Base-by-base conservation (phyloP, 73 alveolate species). In the Blepharisma japonicum region DNA sequence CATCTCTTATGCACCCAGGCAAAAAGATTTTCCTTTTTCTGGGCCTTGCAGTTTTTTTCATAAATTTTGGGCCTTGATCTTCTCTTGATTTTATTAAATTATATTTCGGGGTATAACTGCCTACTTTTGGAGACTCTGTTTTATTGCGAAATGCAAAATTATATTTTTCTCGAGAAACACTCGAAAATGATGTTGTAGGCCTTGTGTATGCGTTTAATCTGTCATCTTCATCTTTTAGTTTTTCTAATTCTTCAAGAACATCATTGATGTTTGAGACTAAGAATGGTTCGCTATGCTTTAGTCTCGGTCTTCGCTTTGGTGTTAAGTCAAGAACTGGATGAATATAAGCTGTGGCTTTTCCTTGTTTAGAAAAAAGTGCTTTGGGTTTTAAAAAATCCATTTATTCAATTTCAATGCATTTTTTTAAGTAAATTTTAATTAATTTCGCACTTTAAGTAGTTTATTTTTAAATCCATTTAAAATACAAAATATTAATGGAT, bases 281-380 rank as follows among this genome's bases (percentile, higher is more conserved):
- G 74, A 14, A 20, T 61, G 74, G 74, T 4, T 61, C 74, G 74
- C 14, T 25, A 14, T 14, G 39, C 4, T 61, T 61, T 61, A 61
- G 74, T 61, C 18, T 61, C 2, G 74, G 74, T 2, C 74, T 14
- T 0, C 47, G 14, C 23, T 61, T 61, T 20, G 38, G 14, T 1
- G 47, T 39, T 8, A 14, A 9, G 74, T 14, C 14, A 5, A 61
- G 74, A 9, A 61, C 23, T 11, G 74, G 18, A 25, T 61, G 39
- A 9, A 9, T 20, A 5, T 61, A 39, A 14, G 47, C 5, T 14
- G 47, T 61, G 14, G 74, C 38, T 25, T 61, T 61, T 8, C 74
- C 74, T 61, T 61, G 74, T 25, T 61, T 61, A 25, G 74, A 61
- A 61, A 61, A 61, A 61, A 61, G 23, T 25, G 23, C 46, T 61